Conservation (phyloP, 768 basidiomycete genomes). For the Candolleomyces efflorescens region DNA sequence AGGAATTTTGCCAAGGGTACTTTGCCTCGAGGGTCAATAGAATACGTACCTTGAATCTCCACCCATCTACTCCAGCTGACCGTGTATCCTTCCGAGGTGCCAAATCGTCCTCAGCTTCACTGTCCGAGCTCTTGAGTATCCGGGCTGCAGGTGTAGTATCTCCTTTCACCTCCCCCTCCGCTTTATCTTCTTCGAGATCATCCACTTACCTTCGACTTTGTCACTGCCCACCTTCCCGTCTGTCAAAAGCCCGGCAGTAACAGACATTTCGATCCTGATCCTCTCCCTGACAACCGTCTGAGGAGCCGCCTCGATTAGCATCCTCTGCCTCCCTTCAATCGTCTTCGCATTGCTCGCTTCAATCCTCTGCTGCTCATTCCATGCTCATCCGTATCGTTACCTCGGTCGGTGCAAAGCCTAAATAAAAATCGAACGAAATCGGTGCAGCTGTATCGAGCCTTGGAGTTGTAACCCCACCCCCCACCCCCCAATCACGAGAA, state of each 20-base stretch:
- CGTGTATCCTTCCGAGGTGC: constrained; percentile 74
- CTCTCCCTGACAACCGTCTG: constrained; percentile 64
- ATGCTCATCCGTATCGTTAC: constrained; percentile 90
- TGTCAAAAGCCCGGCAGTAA: constrained; percentile 50
- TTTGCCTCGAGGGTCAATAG: not conserved
- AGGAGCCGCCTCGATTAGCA: constrained; percentile 66
- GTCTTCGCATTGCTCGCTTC: constrained; percentile 61
- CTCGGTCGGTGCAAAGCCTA: constrained; percentile 70
- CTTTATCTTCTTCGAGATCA: constrained; percentile 1
- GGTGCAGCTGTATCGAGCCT: constrained; percentile 63
- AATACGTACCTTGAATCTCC: constrained; percentile 68
- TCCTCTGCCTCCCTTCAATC: constrained; percentile 62
- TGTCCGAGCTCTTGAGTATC: constrained; percentile 21
- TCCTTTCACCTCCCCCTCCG: constrained; percentile 6
- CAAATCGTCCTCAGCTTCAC: constrained; percentile 54
- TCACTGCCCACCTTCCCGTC: constrained; percentile 22
- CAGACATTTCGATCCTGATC: constrained; percentile 59
- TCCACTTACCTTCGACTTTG: constrained; percentile 19
- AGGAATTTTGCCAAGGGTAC: too few species aligned
- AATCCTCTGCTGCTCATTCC: constrained; percentile 84
- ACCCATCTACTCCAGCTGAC: constrained; percentile 69
- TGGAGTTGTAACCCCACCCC: constrained; percentile 68
- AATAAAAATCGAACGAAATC: constrained; percentile 79
- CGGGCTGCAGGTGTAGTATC: constrained; percentile 9
- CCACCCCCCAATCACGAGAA: constrained; percentile 73